Percentiles rank a stretch among this genome's conserved stretches.
These are phyloP conservation scores for Brachypodium distachyon DNA, from an alignment of 202 grass and related monocot genomes.

Conservation along the genomic window DNA sequence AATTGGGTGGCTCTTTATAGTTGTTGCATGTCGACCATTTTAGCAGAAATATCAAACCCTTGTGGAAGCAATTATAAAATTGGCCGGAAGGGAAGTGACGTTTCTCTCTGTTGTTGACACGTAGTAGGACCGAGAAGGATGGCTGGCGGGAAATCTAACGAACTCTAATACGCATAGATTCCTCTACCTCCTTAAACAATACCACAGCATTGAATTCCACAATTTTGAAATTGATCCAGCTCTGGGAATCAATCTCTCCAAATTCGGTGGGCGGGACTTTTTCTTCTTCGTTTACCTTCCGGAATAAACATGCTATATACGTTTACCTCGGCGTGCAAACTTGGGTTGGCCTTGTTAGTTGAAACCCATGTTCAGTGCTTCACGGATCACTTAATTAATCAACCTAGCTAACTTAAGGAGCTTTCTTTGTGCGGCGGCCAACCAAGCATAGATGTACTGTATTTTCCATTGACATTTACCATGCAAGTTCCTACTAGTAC, in stretches of 20 bases:
- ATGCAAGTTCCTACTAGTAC: too few species aligned
- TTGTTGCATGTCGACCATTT: too few species aligned
- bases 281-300: neutral
- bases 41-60: neutral
- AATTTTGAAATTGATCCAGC: neutral
- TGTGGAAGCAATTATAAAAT: neutral
- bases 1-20: too few species aligned
- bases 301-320: neutral
- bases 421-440: too few species aligned
- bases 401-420: too few species aligned
- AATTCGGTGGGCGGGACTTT: neutral
- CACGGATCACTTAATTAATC: too few species aligned
- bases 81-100: conserved; percentile 2
- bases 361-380: too few species aligned
- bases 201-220: neutral
- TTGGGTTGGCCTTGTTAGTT: too few species aligned
- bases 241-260: neutral
- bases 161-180: neutral
- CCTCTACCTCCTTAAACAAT: conserved; percentile 10
- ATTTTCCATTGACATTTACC: too few species aligned
- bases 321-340: too few species aligned
- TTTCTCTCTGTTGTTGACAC: neutral
- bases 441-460: too few species aligned
- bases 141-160: conserved; percentile 27
- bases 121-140: neutral